Base-by-base conservation (phyloP, 768 basidiomycete genomes). In the Amanita pseudoporphyria region DNA sequence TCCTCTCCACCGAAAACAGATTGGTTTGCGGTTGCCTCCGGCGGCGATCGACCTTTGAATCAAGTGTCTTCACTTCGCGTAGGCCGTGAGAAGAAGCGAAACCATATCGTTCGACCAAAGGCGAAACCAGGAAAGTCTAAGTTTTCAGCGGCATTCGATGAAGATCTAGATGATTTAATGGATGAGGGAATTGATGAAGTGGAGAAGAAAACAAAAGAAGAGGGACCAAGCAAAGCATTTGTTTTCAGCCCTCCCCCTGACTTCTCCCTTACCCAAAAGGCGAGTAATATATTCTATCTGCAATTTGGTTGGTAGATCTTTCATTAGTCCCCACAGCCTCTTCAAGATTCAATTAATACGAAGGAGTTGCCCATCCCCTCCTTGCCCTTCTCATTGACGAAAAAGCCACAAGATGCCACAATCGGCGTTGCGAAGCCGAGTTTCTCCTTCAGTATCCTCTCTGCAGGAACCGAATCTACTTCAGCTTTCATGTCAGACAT, bases 251-350 rank as follows among this genome's bases (percentile, higher is more conserved):
- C 81, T 33, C 78, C 84, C 16, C 63, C 69, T 47, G 78, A 74
- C 6, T 88, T 89, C 63, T 78, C 71, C 38, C 87, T 89, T 56
- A 76, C 80, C 5, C 77, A 80, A 56, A 74, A 75, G 54, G 79
- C 79, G 54, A 52, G 77, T 69, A n/a, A 51, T 49, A 30, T 30
- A 24, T 19, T 14, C 14, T n/a, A 42, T n/a, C 22, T 22, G 18
- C 16, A 33, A 30, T 26, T 12, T 16, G 14, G 22, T 47, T 47
- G 47, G 21, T 30, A 44, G 36, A 49, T 18, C 13, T 42, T 12
- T 30, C 28, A 19, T 51, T 41, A 35, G 28, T n/a, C 18, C 9
- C 14, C 39, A 38, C 31, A 43, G 59, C 68, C 9, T 57, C 74
- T 30, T 54, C 68, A 38, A 68, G 72, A 76, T 53, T 19, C 65